Base-by-base conservation (phyloP, 352 stramenopile genomes). In the Globisporangium mamillatum region DNA sequence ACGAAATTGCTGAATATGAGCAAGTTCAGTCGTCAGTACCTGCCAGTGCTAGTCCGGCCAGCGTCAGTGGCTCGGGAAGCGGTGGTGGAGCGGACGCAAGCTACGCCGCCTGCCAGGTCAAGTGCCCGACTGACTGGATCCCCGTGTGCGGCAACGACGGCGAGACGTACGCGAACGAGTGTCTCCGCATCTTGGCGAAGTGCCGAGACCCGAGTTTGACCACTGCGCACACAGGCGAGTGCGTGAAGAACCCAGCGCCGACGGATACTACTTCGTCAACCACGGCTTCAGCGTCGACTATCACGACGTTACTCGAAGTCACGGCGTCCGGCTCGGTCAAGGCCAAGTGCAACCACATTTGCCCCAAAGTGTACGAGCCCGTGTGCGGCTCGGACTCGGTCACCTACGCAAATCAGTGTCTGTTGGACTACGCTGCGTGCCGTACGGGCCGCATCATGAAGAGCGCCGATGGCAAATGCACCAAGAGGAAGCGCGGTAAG, bases 341-440 rank as follows among this genome's bases (percentile, higher is more conserved):
- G 4, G 41, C 67, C 41, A 82, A 84, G 41, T 89, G 78, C 44
- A 88, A 86, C 36, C 63, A 71, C 10, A 78, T 82, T 67, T 91
- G 82, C 20, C 69, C 76, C 0, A 74, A 71, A 2, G 29, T 75
- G 4, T 91, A 84, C 66, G 68, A 77, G 8, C 74, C 80, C 1
- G 68, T 93, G 22, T 93, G 85, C 34, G 82, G 85, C 22, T 90
- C 82, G 0, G 78, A 93, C 64, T 73, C 73, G 6, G 57, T 84
- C 25, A 93, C 85, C 8, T 93, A 91, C 75, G 73, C 75, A 2
- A 93, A 88, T 54, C 25, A 69, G 54, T 93, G 85, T 57, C 67
- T 90, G 12, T 64, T 93, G 0, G 73, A 84, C 27, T 85, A 79
- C 61, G 80, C 75, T 3, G 60, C 44, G 25, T 91, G 85, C 63